Evolutionary conservation across 352 stramenopile genomes (phyloP), one percentile per base, ranked within the genome.

Genomic region (Pythium folliculosum): DNA sequence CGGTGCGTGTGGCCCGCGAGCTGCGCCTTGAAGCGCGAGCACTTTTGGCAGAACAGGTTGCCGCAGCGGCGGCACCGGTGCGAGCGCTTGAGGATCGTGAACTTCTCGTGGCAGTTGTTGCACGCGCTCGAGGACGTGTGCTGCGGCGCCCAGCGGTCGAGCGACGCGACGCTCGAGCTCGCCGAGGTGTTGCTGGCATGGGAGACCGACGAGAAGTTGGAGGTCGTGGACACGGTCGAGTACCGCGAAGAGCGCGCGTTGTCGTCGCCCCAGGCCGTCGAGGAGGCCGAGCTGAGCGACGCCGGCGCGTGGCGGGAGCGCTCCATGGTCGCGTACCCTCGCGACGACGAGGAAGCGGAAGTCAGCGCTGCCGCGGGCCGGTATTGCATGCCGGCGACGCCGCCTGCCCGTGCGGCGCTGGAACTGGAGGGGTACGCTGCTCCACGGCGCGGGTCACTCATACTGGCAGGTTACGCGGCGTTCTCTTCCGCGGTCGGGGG

Each of bases 31-130:
- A 80, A 92, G 48, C 86, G 77, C 35, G 88, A 95, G 65, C 88
- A 95, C 58, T 88, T 93, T 64, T 88, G 84, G 50, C 88, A 95
- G 48, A 94, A 94, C 3, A 90, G 60, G 61, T 92, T 89, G 10
- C 86, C 88, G 54, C 88, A 95, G 25, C 84, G 76, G 49, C 88
- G 77, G 68, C 88, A 95, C 40, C 88, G 84, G 68, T 95, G 88
- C 50, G 84, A 89, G 23, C 88, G 86, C 56, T 88, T 84, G 16
- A 92, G 71, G 65, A 95, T 74, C 62, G 86, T 90, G 60, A 95
- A 95, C 65, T 89, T 90, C 51, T 94, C 86, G 22, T 72, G 75
- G 67, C 88, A 95, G 58, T 90, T 79, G 61, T 85, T 90, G 65
- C 88, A 95, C 43, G 70, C 75, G 56, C 86, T 91, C 45, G 69